These are phyloP conservation scores for Aquilaria sinensis DNA, from an alignment of 345 rosid species.

Conservation along the genomic window DNA sequence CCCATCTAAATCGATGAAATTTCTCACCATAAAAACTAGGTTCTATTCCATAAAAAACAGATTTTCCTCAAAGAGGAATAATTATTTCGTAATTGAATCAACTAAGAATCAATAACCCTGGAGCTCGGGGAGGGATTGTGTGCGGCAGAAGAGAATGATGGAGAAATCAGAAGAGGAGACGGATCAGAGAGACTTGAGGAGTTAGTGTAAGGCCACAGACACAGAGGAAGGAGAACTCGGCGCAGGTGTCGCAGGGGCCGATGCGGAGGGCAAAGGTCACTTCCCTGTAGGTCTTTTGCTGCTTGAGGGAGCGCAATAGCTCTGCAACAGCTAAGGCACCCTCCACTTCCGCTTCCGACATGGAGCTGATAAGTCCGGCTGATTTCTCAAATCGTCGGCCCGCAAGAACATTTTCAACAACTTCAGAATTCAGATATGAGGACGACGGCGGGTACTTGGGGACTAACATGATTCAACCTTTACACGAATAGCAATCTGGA, in stretches of 20 bases:
- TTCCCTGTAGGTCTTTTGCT: conserved; percentile 70
- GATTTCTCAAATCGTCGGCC: conserved; percentile 41
- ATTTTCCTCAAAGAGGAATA: background rate
- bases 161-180: conserved; percentile 67
- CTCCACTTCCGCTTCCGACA: conserved; percentile 8
- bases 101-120: conserved; percentile 37
- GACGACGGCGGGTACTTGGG: no score
- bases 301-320: conserved; percentile 54
- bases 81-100: no score
- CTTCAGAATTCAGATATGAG: no score
- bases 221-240: conserved; percentile 93
- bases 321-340: conserved; percentile 45
- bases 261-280: conserved; percentile 86
- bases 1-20: no score
- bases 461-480: no score
- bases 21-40: background rate
- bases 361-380: conserved; percentile 1
- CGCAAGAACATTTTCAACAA: conserved; percentile 48
- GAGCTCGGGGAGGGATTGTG: conserved; percentile 72
- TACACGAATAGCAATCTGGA: no score
- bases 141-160: conserved; percentile 60
- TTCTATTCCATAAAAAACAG: no score
- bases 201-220: conserved; percentile 73
- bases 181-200: conserved; percentile 77
- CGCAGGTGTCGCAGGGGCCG: conserved; percentile 76